These are phyloP conservation scores for Pythium rhizo-oryzae DNA, from an alignment of 352 stramenopile species.

Conservation along the genomic window DNA sequence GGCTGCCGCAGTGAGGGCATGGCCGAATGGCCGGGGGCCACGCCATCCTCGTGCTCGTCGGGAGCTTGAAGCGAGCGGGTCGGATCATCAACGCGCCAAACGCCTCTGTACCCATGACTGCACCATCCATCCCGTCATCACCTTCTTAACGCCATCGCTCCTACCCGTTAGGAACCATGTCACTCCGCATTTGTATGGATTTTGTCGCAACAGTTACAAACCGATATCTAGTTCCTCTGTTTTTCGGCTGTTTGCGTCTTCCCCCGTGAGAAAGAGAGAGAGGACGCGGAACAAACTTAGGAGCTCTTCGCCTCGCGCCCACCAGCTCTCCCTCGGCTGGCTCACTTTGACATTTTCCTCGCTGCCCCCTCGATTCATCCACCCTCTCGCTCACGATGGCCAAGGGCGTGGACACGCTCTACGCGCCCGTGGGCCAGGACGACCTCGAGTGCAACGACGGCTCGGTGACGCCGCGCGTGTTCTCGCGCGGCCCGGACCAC, in stretches of 20 bases:
- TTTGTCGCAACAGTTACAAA: slow-evolving; percentile 12
- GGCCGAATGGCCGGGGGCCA: too few relatives aligned
- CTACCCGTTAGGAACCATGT: slow-evolving; percentile 9
- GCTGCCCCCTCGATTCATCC: too few relatives aligned
- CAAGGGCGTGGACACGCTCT: slow-evolving; percentile 45
- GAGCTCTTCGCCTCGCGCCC: neutral
- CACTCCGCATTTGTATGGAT: slow-evolving; percentile 9
- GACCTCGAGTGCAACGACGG: slow-evolving; percentile 62
- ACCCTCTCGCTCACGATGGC: slow-evolving; percentile 7
- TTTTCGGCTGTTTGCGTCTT: slow-evolving; percentile 18
- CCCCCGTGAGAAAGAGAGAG: neutral
- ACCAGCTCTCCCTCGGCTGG: neutral
- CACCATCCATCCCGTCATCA: too few relatives aligned
- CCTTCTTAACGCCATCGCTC: neutral
- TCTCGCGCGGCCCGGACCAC: slow-evolving; percentile 55
- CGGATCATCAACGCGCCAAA: too few relatives aligned
- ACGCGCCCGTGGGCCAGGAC: slow-evolving; percentile 71
- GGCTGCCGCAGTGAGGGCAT: too few relatives aligned
- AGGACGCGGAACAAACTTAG: too few relatives aligned
- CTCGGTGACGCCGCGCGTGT: slow-evolving; percentile 35
- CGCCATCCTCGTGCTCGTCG: too few relatives aligned
- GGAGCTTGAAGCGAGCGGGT: too few relatives aligned
- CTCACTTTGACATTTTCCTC: slow-evolving; percentile 3
- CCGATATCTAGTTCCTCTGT: slow-evolving; percentile 1
- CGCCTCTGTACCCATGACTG: too few relatives aligned